Evolutionary conservation across 306 rosid genomes (phyloP).

Genomic region (Fagus crenata): DNA sequence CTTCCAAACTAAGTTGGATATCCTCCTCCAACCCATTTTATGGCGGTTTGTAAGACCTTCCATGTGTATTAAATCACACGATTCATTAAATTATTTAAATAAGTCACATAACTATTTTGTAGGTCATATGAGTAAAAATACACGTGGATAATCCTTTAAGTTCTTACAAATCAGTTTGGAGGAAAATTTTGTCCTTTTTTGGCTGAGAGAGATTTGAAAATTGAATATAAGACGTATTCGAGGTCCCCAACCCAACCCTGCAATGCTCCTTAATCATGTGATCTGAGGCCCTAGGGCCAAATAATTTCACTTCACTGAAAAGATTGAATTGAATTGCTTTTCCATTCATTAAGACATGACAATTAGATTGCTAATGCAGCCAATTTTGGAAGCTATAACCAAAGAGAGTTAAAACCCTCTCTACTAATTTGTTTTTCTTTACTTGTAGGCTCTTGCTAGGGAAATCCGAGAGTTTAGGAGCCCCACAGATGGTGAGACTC

Average conservation of each 20-base stretch:
- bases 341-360: not conserved
- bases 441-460: conserved; percentile 68
- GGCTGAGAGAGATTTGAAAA: not conserved
- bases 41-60: too few species aligned
- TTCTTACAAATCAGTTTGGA: too few species aligned
- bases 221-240: not conserved
- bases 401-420: not conserved
- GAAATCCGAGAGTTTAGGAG: conserved; percentile 91
- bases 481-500: conserved; percentile 86
- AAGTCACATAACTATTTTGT: too few species aligned
- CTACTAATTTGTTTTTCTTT: conserved; percentile 5
- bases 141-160: too few species aligned
- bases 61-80: too few species aligned
- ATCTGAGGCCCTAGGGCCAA: not conserved
- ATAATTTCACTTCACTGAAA: conserved; percentile 5
- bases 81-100: too few species aligned
- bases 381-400: not conserved
- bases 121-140: too few species aligned
- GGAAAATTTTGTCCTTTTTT: too few species aligned
- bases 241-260: not conserved
- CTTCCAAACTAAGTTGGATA: too few species aligned
- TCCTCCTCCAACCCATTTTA: too few species aligned
- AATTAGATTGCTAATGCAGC: not conserved
- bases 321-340: not conserved
- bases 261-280: not conserved